These are phyloP conservation scores for Aspergillus brunneoviolaceus DNA, from an alignment of 2,329 filamentous ascomycete genomes.

Conservation along the genomic window DNA sequence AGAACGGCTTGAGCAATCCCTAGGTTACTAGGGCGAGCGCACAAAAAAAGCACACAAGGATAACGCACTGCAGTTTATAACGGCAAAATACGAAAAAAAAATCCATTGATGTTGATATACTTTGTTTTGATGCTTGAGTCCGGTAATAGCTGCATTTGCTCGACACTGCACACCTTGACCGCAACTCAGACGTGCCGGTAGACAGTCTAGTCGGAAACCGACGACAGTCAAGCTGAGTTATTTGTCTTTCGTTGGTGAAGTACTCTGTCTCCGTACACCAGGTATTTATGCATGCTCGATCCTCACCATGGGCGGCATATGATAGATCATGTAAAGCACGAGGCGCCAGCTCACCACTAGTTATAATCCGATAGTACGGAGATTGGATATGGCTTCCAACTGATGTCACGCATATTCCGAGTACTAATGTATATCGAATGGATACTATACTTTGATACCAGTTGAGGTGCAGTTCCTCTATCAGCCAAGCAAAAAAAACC, in stretches of 20 bases:
- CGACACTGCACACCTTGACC: background rate
- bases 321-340: background rate
- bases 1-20: constrained; percentile 14
- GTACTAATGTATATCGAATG: too few relatives aligned
- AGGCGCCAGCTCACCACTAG: background rate
- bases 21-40: constrained; percentile 14
- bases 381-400: too few relatives aligned
- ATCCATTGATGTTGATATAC: constrained; percentile 11
- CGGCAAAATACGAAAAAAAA: constrained; percentile 18
- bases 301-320: background rate
- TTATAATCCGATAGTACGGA: background rate
- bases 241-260: background rate
- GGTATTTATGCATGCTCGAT: background rate
- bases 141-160: background rate
- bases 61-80: constrained; percentile 16
- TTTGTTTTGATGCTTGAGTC: background rate
- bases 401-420: too few relatives aligned
- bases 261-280: background rate
- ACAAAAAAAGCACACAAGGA: constrained; percentile 14
- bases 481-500: background rate
- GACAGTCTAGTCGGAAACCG: background rate
- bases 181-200: background rate
- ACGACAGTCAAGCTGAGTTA: too few relatives aligned
- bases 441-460: too few relatives aligned
- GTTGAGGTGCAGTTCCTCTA: background rate